Conservation (phyloP, 2,329 filamentous ascomycete genomes). For the Botryosphaeria dothidea region DNA sequence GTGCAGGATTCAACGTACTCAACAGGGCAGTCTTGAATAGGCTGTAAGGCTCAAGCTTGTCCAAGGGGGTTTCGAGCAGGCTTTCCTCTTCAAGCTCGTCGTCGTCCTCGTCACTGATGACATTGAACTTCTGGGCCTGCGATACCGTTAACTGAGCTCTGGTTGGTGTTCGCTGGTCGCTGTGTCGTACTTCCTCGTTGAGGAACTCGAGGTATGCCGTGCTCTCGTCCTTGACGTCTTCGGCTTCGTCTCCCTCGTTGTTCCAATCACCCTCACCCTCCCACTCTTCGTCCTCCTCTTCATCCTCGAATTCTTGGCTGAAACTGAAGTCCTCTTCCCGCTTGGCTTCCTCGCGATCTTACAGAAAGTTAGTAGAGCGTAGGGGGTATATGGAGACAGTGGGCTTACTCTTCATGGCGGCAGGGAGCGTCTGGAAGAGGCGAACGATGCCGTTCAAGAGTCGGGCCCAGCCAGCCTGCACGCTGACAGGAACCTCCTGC, state of each 20-base stretch:
- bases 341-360: constrained; percentile 86
- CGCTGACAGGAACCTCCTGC: constrained; percentile 84
- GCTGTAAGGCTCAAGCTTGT: constrained; percentile 92
- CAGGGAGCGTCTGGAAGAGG: constrained; percentile 87
- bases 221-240: constrained; percentile 82
- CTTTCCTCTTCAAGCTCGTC: constrained; percentile 92
- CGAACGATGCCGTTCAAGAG: constrained; percentile 85
- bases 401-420: constrained; percentile 76
- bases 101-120: constrained; percentile 73
- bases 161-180: neutral
- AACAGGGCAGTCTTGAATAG: constrained; percentile 81
- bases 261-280: constrained; percentile 71
- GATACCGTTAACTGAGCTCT: constrained; percentile 26
- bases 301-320: constrained; percentile 70
- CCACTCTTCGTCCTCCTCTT: constrained; percentile 82
- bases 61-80: constrained; percentile 87
- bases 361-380: constrained; percentile 25
- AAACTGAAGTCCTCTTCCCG: constrained; percentile 78
- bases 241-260: constrained; percentile 63
- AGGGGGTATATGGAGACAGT: neutral
- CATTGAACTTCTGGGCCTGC: constrained; percentile 80
- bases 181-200: constrained; percentile 72
- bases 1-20: constrained; percentile 61
- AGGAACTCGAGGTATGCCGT: constrained; percentile 94
- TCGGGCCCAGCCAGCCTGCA: constrained; percentile 93